phyloP scores from a whole-genome alignment of 805 yeast species.

The Pichia kluyveri region DNA sequence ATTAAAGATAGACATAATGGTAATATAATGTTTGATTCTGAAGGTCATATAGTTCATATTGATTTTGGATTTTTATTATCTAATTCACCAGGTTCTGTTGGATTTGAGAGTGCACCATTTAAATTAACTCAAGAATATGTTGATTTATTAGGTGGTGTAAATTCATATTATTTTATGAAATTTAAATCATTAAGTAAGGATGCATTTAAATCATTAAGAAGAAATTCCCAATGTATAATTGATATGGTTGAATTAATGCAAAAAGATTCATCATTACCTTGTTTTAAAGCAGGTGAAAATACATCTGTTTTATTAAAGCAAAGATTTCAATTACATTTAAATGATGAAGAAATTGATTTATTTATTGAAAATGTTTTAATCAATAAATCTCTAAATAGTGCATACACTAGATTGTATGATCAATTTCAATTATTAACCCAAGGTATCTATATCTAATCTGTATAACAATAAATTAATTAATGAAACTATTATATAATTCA shows the following conservation, averaged over 20 bases:
- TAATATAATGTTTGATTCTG: slow-evolving; percentile 91
- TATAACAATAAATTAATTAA: not conserved
- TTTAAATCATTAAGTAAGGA: slow-evolving; percentile 59
- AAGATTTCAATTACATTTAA: slow-evolving; percentile 68
- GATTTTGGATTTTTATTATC: slow-evolving; percentile 92
- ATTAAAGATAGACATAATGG: slow-evolving; percentile 97
- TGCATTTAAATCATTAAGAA: slow-evolving; percentile 67
- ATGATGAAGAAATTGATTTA: slow-evolving; percentile 61
- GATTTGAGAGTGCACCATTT: slow-evolving; percentile 97
- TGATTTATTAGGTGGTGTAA: slow-evolving; percentile 76
- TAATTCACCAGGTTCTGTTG: slow-evolving; percentile 94
- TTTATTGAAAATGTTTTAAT: slow-evolving; percentile 75
- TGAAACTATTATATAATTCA: no score
- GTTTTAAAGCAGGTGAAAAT: slow-evolving; percentile 80
- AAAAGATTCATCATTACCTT: slow-evolving; percentile 80
- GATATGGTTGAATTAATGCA: slow-evolving; percentile 91
- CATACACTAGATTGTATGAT: slow-evolving; percentile 87
- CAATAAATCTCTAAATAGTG: slow-evolving; percentile 75
- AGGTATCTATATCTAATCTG: slow-evolving; percentile 67
- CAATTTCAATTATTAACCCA: slow-evolving; percentile 92
- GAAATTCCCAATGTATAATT: slow-evolving; percentile 64
- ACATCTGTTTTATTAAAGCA: slow-evolving; percentile 74
- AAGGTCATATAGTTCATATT: slow-evolving; percentile 91
- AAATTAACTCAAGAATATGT: slow-evolving; percentile 85
- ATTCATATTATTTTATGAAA: slow-evolving; percentile 47